Base-by-base conservation (phyloP, 2,329 filamentous ascomycete genomes). In the Ophiostoma australiae region DNA sequence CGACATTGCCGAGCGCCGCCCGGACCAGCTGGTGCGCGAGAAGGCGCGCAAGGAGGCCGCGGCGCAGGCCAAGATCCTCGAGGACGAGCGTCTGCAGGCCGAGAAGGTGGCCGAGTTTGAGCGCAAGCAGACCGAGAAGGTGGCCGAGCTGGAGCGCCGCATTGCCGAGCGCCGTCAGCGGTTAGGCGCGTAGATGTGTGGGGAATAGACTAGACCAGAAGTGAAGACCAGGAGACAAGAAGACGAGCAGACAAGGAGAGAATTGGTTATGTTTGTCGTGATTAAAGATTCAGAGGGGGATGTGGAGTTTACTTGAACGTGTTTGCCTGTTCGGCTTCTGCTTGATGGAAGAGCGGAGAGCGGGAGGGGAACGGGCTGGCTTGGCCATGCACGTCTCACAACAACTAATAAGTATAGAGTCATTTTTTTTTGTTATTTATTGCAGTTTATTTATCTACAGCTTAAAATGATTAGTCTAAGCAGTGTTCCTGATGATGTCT, bases 1-100 rank as follows among this genome's bases (percentile, higher is more conserved):
- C 79, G 95, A 98, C 78, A 98, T 99, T 77, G 94, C 95, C 1
- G 84, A 91, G 69, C 86, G 95, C 74, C 84, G 95, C 72, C 89
- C 91, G 3, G 95, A 99, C 78, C 95, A 99, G 84, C 82, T 97
- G 13, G 87, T 89, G 78, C 84, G 89, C 63, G 94, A 98, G 82
- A 83, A 86, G 71, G 84, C 84, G 74, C 86, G 94, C 75, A 91
- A 90, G 79, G 84, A 84, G 71, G 84, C 84, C 67, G 87, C 88
- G 76, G 83, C 83, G 73, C 78, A 77, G 69, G 76, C 80, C 75
- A 84, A 84, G 80, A 80, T 82, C 20, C 80, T 79, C 13, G 84
- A 86, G 74, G 84, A 84, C 75, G 87, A 88, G 78, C 79, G 79
- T 76, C 84, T 83, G 79, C 79, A 82, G 23, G 77, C 83, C 44